phyloP scores from a whole-genome alignment of 163 green algal species.

The Trebouxia gelatinosa region DNA sequence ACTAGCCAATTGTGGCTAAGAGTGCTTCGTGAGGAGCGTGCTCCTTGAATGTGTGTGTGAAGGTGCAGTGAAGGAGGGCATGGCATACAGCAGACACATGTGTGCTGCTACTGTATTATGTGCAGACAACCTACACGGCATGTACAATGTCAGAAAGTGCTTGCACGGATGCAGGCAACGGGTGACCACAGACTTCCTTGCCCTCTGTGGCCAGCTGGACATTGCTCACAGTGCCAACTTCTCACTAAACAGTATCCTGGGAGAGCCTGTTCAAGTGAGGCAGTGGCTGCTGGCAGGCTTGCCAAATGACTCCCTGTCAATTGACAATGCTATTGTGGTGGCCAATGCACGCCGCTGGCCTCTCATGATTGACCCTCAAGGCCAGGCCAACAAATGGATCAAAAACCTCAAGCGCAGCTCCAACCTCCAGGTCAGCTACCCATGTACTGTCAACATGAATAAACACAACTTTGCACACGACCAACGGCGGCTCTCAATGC shows the following conservation, averaged over 20 bases:
- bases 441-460: too few species aligned
- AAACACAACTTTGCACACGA: too few species aligned
- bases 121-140: too few species aligned
- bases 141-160: too few species aligned
- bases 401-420: constrained; percentile 58
- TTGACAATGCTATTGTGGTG: constrained; percentile 77
- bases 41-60: too few species aligned
- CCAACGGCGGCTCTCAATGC: too few species aligned
- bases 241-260: constrained; percentile 55
- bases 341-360: constrained; percentile 66
- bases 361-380: constrained; percentile 73
- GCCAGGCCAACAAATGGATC: constrained; percentile 79
- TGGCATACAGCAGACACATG: too few species aligned
- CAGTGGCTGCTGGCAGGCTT: constrained; percentile 76
- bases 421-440: constrained; percentile 67
- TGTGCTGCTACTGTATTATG: too few species aligned
- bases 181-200: constrained; percentile 53
- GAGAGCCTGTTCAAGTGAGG: constrained; percentile 66
- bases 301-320: constrained; percentile 71
- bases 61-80: too few species aligned
- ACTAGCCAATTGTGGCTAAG: too few species aligned
- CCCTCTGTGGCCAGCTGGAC: constrained; percentile 42
- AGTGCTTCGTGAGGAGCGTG: too few species aligned
- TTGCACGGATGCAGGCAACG: constrained; percentile 41
- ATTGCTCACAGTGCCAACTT: constrained; percentile 42